Base-by-base conservation (phyloP, 1,284 basidiomycete genomes). In the Xerocomus amazonicus region DNA sequence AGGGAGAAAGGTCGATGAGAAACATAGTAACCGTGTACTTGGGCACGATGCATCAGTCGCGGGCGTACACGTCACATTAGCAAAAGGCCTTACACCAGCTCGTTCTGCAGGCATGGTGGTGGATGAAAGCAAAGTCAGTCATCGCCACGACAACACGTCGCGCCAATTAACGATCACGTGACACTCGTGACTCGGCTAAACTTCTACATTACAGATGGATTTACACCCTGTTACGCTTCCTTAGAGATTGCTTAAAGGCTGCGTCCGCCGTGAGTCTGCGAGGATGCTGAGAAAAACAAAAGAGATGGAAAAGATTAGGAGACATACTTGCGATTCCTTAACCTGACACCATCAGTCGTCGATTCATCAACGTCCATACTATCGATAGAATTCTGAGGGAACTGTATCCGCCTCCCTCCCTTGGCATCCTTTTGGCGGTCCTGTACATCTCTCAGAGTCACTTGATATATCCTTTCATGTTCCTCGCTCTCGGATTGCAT, bases 1-100 rank as follows among this genome's bases (percentile, higher is more conserved):
- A 84, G 46, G 87, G 80, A 3, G 91, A 94, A 41, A 90, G 74
- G 73, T 97, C 94, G 60, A 97, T 72, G 62, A 92, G 77, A 63
- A 92, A 97, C 79, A 91, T 84, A 16, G 85, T 87, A 5, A 86
- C 87, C 1, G 87, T 89, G 62, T 84, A 90, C 88, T 90, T 50
- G 9, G 8, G 36, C 5, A 14, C 50, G 48, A 16, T 0, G 37
- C 4, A 10, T 43, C 43, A 43, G 45, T 49, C n/a, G 12, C 4
- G 23, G 50, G 10, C 23, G 39, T 32, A 47, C 8, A 29, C 32
- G 4, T 7, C 8, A 12, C 23, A 29, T 28, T 3, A 9, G 42
- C n/a, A 27, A 57, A 57, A 8, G 68, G 16, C 0, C 79, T 43
- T 70, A 89, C 87, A 26, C 88, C 87, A 53, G 86, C 86, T 61